A percentile compares a stretch with the other conserved stretches of the same genome.
Conservation (phyloP, 345 rosid genomes). For the Bruguiera parviflora region DNA sequence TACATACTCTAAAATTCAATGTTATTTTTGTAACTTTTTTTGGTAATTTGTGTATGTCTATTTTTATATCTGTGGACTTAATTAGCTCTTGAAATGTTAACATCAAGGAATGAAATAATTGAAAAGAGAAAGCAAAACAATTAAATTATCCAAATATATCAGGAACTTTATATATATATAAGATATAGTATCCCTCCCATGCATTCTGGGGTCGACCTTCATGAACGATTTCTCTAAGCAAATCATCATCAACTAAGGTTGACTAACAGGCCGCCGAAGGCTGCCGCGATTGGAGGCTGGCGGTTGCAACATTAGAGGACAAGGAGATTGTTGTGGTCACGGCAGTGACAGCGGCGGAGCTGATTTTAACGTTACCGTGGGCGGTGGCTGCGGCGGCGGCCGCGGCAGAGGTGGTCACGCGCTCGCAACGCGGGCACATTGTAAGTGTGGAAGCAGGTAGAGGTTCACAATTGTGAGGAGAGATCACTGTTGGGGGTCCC, state of each 20-base stretch:
- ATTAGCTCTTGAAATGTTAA: too few species aligned
- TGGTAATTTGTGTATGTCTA: too few species aligned
- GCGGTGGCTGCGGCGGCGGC: slow-evolving; percentile 14
- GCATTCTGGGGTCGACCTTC: slow-evolving; percentile 8
- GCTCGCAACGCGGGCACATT: slow-evolving; percentile 96
- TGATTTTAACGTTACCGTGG: slow-evolving; percentile 25
- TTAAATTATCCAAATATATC: slow-evolving; percentile 6
- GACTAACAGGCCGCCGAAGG: slow-evolving; percentile 44
- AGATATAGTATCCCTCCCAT: slow-evolving; percentile 17
- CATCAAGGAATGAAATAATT: neutral
- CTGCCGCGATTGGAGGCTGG: slow-evolving; percentile 39
- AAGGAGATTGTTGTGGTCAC: slow-evolving; percentile 18
- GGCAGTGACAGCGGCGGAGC: slow-evolving; percentile 9
- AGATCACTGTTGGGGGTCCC: slow-evolving; percentile 51
- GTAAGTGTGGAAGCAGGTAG: slow-evolving; percentile 67
- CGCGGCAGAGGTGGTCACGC: slow-evolving; percentile 47
- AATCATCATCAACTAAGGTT: neutral
- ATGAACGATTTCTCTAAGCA: neutral
- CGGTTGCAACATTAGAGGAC: slow-evolving; percentile 36
- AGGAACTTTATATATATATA: neutral
- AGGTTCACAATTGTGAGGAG: slow-evolving; percentile 50
- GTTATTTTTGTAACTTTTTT: too few species aligned
- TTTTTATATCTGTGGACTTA: too few species aligned
- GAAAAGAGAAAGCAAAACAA: neutral
- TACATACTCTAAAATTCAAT: too few species aligned